Evolutionary conservation across 371 early-diverging fungal species (phyloP), one percentile per base, ranked within the genome.

Genomic region (Coemansia sp.): DNA sequence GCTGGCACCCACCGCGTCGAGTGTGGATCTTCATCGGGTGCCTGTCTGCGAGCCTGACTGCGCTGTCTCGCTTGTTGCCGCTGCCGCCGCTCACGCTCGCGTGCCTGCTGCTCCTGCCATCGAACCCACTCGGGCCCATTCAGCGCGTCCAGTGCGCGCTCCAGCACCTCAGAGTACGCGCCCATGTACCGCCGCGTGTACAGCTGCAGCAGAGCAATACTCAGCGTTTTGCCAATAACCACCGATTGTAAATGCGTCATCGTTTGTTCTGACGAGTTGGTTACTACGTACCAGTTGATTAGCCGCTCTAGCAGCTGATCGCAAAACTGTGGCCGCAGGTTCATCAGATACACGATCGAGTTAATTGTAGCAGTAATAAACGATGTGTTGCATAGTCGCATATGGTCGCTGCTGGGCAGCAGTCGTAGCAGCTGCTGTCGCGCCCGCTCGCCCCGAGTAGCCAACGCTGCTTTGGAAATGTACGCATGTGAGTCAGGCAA

Each of bases 281-380:
- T 63, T 23, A 63, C 33, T 3, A 58, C 78, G 48, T 68, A 72
- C 78, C 78, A 77, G 25, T 72, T 69, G 3, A 65, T 68, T 6
- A 77, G 66, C 37, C 47, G 52, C 1, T 57, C 73, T 14, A 72
- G 54, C 3, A 69, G 42, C 39, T 64, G 57, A 42, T 28, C 25
- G 57, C 73, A 72, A n/a, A 77, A 68, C 73, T 77, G 78, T 18
- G 78, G 66, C 20, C 78, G 65, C 65, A 77, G 55, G 40, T 55
- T 72, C 73, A 77, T 72, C 62, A 77, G 40, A 21, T 72, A 72
- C 16, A 77, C 63, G 9, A 72, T 53, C 5, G 78, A 77, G 60
- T 58, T 77, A 33, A 77, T 42, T 8, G 72, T 62, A 3, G 69
- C 78, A 1, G 78, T 77, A 18, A 72, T 72, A 40, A 77, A 77